These are phyloP conservation scores for Mangifera indica DNA, from an alignment of 345 rosid species.

Conservation along the genomic window DNA sequence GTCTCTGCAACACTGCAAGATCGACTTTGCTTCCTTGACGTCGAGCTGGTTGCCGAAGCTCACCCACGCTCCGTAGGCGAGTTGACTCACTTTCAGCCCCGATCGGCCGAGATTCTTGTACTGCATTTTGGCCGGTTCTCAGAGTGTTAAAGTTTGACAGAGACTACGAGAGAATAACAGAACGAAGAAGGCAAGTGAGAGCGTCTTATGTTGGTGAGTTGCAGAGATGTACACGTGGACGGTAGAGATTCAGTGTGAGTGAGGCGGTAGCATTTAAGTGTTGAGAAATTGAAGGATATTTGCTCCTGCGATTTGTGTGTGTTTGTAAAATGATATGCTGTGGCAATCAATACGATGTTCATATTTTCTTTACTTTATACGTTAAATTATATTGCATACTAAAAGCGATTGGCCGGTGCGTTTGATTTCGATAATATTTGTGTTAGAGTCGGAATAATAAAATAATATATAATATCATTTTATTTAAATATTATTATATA, in stretches of 20 bases:
- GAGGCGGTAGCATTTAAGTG: not conserved
- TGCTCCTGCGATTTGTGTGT: too few relatives aligned
- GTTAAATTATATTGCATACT: too few relatives aligned
- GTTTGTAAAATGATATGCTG: too few relatives aligned
- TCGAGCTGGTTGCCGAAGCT: conserved; percentile 96
- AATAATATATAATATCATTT: too few relatives aligned
- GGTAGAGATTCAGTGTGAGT: not conserved
- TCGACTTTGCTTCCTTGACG: conserved; percentile 91
- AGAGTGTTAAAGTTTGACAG: not conserved
- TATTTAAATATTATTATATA: too few relatives aligned
- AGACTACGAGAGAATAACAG: not conserved
- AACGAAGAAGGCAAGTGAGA: not conserved
- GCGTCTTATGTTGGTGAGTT: not conserved
- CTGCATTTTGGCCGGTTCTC: conserved; percentile 47
- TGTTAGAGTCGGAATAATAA: too few relatives aligned
- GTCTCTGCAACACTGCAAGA: conserved; percentile 89
- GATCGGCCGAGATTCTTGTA: conserved; percentile 88
- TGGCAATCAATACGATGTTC: too few relatives aligned
- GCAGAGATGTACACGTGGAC: not conserved
- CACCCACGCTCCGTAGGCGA: conserved; percentile 91
- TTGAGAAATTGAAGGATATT: too few relatives aligned
- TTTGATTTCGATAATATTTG: too few relatives aligned
- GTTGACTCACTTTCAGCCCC: conserved; percentile 90
- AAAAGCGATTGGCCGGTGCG: too few relatives aligned
- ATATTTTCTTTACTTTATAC: too few relatives aligned